Evolutionary conservation across 1,284 basidiomycete species (phyloP), one percentile per base, ranked within the genome.

Genomic region (Rhodotorula mucilaginosa): DNA sequence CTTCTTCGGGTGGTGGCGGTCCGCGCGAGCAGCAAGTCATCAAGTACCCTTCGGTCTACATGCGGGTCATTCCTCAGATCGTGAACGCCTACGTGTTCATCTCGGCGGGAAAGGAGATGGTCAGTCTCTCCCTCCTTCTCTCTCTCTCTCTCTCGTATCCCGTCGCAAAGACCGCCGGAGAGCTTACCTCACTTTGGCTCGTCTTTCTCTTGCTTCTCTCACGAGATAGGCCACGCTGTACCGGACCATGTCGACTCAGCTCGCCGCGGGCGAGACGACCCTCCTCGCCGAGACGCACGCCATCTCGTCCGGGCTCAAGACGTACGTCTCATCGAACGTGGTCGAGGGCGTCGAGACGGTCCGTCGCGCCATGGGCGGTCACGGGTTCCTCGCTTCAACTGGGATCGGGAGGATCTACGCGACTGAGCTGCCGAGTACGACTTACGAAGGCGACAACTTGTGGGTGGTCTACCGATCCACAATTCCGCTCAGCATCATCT

Each of bases 381-480:
- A 92, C 79, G 90, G 90, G 0, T 91, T 86, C 80, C 88, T 88
- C 73, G 85, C 84, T 1, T 90, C 88, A 74, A 83, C 88, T 2
- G 90, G 89, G 6, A 81, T 91, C 3, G 89, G 89, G 3, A 81
- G 83, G 46, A 73, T 89, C 7, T 90, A 89, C 74, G 88, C 87
- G 2, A 85, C 88, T 75, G 87, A 87, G 74, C 80, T 90, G 7
- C 89, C 89, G 18, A 67, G 70, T 4, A 70, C 71, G 16, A 90
- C 89, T 85, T 90, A 86, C 75, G 89, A 91, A 82, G 89, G 89
- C 26, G 90, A 91, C 77, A 90, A 91, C 79, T 90, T 86, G 72
- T 74, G 5, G 18, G 72, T 64, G 6, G 12, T 5, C 10, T 23
- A 18, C 29, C 18, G 39, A 16, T 34, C 26, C 19, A 44, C 12